Evolutionary conservation across 176 grass and related monocot species (phyloP).

Genomic region (Musa schizocarpa): DNA sequence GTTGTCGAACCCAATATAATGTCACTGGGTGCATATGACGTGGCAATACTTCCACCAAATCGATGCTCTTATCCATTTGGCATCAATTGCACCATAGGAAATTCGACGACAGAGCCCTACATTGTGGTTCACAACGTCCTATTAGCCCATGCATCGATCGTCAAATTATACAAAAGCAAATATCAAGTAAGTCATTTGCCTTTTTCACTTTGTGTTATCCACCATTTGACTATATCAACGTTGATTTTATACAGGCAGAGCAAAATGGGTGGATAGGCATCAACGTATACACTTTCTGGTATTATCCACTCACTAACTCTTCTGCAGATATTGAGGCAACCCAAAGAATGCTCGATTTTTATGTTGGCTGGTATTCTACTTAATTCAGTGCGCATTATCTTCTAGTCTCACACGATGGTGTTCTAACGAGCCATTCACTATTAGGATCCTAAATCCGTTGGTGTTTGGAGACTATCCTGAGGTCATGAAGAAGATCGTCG

Average conservation of each 20-base stretch:
- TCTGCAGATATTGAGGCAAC: constrained; percentile 30
- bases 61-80: constrained; percentile 57
- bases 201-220: too few species aligned
- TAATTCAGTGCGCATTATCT: too few species aligned
- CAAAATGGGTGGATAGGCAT: constrained; percentile 52
- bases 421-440: too few species aligned
- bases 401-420: too few species aligned
- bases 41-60: constrained; percentile 19
- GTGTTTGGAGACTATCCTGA: constrained; percentile 44
- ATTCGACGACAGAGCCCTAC: constrained; percentile 58
- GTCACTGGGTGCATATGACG: constrained; percentile 20
- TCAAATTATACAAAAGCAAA: constrained; percentile 39
- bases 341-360: constrained; percentile 12
- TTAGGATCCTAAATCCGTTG: background rate
- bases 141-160: constrained; percentile 42
- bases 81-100: constrained; percentile 36
- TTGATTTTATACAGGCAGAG: constrained; percentile 6
- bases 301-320: constrained; percentile 44
- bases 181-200: constrained; percentile 32
- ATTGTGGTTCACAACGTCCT: constrained; percentile 36
- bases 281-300: constrained; percentile 35
- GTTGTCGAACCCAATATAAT: constrained; percentile 32
- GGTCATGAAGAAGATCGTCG: constrained; percentile 42
- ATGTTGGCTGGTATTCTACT: background rate
- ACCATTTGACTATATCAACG: background rate